Evolutionary conservation across 2,329 filamentous ascomycete genomes (phyloP).

Genomic region (Mycosphaerelloides madeirae): DNA sequence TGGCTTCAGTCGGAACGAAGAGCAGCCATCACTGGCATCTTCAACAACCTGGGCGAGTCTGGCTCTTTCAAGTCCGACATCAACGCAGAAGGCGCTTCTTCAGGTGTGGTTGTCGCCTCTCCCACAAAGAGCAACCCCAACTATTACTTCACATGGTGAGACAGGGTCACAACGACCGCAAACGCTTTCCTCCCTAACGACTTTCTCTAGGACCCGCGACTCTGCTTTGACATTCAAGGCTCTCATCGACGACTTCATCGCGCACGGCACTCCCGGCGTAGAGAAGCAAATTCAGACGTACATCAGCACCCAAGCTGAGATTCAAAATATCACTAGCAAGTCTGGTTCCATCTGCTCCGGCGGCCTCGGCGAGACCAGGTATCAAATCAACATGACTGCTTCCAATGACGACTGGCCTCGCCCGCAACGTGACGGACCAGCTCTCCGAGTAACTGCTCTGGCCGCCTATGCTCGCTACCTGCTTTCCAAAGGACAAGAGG

Average conservation of each 20-base stretch:
- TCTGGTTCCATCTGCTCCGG: slow-evolving; percentile 53
- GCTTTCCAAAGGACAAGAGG: slow-evolving; percentile 35
- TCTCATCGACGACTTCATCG: slow-evolving; percentile 62
- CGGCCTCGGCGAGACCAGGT: slow-evolving; percentile 70
- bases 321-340: slow-evolving; percentile 65
- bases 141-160: slow-evolving; percentile 68
- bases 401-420: slow-evolving; percentile 60
- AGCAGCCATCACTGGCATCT: slow-evolving; percentile 48
- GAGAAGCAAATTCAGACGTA: slow-evolving; percentile 63
- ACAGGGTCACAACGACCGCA: background rate
- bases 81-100: slow-evolving; percentile 46
- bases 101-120: slow-evolving; percentile 53
- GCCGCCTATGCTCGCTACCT: slow-evolving; percentile 70
- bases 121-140: slow-evolving; percentile 51
- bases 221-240: slow-evolving; percentile 65
- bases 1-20: slow-evolving; percentile 43
- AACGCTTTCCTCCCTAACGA: background rate
- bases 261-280: slow-evolving; percentile 52
- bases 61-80: slow-evolving; percentile 45
- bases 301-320: slow-evolving; percentile 59
- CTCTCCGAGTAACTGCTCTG: slow-evolving; percentile 68
- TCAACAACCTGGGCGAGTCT: slow-evolving; percentile 53
- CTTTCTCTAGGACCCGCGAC: slow-evolving; percentile 53
- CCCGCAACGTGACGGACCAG: slow-evolving; percentile 74
- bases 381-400: slow-evolving; percentile 57